phyloP scores from a whole-genome alignment of 257 asterid species.

The Agastache rugosa region DNA sequence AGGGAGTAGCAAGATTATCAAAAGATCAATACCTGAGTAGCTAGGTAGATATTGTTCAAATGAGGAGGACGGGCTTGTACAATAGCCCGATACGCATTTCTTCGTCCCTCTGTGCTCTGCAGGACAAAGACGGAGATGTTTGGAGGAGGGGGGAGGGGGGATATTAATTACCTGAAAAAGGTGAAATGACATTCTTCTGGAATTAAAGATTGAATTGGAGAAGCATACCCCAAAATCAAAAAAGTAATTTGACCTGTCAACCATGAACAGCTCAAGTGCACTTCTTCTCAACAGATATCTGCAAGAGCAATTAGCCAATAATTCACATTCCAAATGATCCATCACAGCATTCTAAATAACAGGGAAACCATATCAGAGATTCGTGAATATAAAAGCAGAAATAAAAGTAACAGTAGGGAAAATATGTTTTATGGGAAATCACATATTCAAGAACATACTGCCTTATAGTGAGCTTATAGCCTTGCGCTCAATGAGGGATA shows the following conservation, averaged over 20 bases:
- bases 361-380: conserved; percentile 29
- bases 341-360: conserved; percentile 18
- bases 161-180: conserved; percentile 34
- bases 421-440: conserved; percentile 17
- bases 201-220: conserved; percentile 30
- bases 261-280: conserved; percentile 95
- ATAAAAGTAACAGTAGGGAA: conserved; percentile 24
- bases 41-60: conserved; percentile 90
- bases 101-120: conserved; percentile 78
- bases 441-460: conserved; percentile 21
- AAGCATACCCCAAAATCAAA: conserved; percentile 94
- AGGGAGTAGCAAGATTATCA: conserved; percentile 37
- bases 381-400: conserved; percentile 24
- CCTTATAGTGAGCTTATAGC: too few species aligned
- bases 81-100: conserved; percentile 94
- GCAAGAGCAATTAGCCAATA: conserved; percentile 41
- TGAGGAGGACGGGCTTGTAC: conserved; percentile 98
- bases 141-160: not conserved
- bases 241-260: conserved; percentile 95
- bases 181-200: conserved; percentile 31
- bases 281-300: conserved; percentile 98
- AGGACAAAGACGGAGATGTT: conserved; percentile 16
- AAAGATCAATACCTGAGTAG: conserved; percentile 82
- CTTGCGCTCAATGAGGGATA: conserved; percentile 4
- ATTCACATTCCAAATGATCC: conserved; percentile 26